Conservation (phyloP, 176 grass and related monocot genomes). For the Alloteropsis semialata region DNA sequence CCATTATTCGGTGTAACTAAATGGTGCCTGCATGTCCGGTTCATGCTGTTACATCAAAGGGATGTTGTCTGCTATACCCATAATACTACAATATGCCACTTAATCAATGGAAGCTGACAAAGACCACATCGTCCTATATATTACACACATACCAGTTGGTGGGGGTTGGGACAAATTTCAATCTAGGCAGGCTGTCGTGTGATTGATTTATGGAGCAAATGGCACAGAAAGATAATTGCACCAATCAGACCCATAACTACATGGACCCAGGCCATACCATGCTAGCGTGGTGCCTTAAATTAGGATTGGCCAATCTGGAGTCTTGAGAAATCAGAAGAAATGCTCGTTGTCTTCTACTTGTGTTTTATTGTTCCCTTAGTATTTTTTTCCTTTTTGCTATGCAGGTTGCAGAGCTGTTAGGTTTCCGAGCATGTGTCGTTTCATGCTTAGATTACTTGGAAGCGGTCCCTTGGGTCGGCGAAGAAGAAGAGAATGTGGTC, state of each 20-base stretch:
- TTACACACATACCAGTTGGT: conserved; percentile 8
- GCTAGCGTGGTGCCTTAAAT: neutral
- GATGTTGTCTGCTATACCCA: conserved; percentile 26
- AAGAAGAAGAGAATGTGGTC: conserved; percentile 91
- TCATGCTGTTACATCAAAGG: conserved; percentile 28
- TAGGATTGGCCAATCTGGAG: conserved; percentile 18
- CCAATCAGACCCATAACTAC: conserved; percentile 27
- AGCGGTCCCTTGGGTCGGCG: conserved; percentile 82
- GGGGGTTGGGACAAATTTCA: conserved; percentile 28
- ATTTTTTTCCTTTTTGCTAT: neutral
- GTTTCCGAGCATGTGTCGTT: conserved; percentile 68
- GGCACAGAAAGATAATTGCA: neutral
- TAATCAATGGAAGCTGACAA: conserved; percentile 29
- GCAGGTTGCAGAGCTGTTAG: conserved; percentile 82
- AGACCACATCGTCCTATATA: conserved; percentile 30
- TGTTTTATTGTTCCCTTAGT: neutral
- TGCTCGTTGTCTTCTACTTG: neutral
- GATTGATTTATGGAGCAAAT: conserved; percentile 24
- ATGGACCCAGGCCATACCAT: conserved; percentile 21
- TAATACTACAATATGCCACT: conserved; percentile 15
- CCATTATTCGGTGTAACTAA: neutral
- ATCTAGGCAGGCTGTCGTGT: conserved; percentile 25
- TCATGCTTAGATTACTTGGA: conserved; percentile 90
- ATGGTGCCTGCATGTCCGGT: conserved; percentile 16
- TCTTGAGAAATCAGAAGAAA: conserved; percentile 10